Percentiles rank a stretch among this genome's conserved stretches.
Conservation (phyloP, 345 rosid genomes). For the Anacardium occidentale region DNA sequence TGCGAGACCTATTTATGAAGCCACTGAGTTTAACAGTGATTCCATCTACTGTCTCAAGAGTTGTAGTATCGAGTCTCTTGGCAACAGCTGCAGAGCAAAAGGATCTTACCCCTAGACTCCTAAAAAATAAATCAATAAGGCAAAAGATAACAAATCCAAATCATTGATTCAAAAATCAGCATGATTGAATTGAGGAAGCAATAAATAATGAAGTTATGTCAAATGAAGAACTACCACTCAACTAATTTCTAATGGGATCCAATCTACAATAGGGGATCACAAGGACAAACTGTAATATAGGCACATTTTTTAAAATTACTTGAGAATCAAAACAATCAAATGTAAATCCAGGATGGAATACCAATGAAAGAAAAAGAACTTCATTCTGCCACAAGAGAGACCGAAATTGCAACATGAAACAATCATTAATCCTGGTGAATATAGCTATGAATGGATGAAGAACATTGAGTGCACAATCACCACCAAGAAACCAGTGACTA, state of each 20-base stretch:
- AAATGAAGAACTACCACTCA: background rate
- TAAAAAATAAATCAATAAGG: background rate
- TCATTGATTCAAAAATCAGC: background rate
- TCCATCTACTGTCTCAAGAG: constrained; percentile 51
- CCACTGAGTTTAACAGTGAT: constrained; percentile 35
- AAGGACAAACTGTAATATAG: background rate
- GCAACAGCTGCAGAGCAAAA: constrained; percentile 45
- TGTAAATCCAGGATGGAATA: background rate
- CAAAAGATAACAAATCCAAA: background rate
- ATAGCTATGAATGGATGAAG: background rate
- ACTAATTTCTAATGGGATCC: background rate
- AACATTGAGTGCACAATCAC: too few relatives aligned
- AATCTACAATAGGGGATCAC: background rate
- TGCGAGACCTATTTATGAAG: constrained; percentile 36
- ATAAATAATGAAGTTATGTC: background rate
- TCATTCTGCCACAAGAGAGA: background rate
- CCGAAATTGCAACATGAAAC: background rate
- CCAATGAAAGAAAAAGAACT: background rate
- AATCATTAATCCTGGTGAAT: too few relatives aligned
- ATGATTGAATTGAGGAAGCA: background rate
- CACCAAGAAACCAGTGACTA: background rate
- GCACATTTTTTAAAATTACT: background rate
- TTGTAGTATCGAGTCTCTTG: constrained; percentile 39
- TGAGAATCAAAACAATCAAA: background rate
- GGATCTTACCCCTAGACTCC: constrained; percentile 35